A percentile compares a stretch with the other conserved stretches of the same genome.
Conservation (phyloP, 129 eudicot species). For the Chrysanthemum lavandulifolium region DNA sequence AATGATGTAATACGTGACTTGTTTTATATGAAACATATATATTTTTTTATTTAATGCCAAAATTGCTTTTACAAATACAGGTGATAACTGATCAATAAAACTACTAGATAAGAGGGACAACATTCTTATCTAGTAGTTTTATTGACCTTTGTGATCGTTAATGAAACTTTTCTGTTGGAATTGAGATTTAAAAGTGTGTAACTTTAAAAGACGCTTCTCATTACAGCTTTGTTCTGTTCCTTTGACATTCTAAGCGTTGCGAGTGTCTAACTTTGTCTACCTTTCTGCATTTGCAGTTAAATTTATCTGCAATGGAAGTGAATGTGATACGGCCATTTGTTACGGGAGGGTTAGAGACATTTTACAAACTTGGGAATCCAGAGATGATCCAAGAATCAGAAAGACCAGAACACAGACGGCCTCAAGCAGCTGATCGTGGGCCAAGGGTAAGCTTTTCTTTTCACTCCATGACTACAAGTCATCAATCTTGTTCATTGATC, state of each 20-base stretch:
- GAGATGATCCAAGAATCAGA: slow-evolving; percentile 76
- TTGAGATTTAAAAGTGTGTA: neutral
- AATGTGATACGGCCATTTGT: slow-evolving; percentile 88
- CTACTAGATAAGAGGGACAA: no score
- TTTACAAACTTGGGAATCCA: slow-evolving; percentile 78
- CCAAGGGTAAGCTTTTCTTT: slow-evolving; percentile 60
- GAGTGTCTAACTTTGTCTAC: neutral
- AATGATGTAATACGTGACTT: neutral
- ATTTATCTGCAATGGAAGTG: slow-evolving; percentile 98
- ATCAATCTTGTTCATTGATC: neutral
- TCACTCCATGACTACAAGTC: neutral
- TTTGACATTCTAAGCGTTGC: neutral
- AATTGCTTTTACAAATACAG: neutral
- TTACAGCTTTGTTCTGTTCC: neutral
- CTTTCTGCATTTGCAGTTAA: slow-evolving; percentile 50
- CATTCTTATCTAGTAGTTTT: neutral
- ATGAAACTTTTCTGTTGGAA: neutral
- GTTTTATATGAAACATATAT: neutral
- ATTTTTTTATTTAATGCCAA: neutral
- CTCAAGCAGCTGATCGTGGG: slow-evolving; percentile 69
- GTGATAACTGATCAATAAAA: no score
- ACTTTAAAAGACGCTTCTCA: neutral
- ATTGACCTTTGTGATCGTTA: neutral
- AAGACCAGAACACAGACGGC: slow-evolving; percentile 52
- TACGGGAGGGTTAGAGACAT: slow-evolving; percentile 70